Evolutionary conservation across 169 alveolate species (phyloP), one percentile per base, ranked within the genome.

Genomic region (Blepharisma undulans): DNA sequence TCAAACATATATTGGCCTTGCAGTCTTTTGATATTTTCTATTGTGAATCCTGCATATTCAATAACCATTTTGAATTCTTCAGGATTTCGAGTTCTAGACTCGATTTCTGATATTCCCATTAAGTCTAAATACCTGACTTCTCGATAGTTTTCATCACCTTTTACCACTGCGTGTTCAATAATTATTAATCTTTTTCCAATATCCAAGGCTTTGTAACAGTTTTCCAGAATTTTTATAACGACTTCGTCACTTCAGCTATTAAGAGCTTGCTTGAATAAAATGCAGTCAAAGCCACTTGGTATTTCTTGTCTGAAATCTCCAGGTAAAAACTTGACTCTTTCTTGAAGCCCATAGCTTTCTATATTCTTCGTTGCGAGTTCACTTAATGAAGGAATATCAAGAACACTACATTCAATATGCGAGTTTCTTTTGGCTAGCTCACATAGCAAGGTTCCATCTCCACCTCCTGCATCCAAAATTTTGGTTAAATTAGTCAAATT

Each of bases 401-500:
- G 34, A 25, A 79, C 87, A 4, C 34, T 33, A 18, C 2, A 27
- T 4, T 32, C 30, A 7, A 32, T 25, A 79, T 33, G 1, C 14
- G 87, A 16, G 12, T 79, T 27, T 33, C 34, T 79, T 12, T n/a
- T 25, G 1, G 87, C 87, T 18, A 79, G 27, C 8, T 27, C 34
- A 27, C 29, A 25, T 21, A 32, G 7, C 18, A 79, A 33, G 19
- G 87, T 79, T 0, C 72, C 87, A 33, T 79, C 87, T 29, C 87
- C 87, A 2, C 87, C 87, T 21, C 87, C 87, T 3, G 34, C 87
- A 7, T 79, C 87, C 18, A 79, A 33, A n/a, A 79, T 72, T 29
- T 79, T 79, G 16, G 1, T 74, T 29, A 29, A 74, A 5, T 18
- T 25, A 74, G 80, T 74, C 80, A 74, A 22, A 10, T 8, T 29